phyloP scores from a whole-genome alignment of 495 filamentous ascomycete genomes.

The Hypoxylon lienhwacheense region DNA sequence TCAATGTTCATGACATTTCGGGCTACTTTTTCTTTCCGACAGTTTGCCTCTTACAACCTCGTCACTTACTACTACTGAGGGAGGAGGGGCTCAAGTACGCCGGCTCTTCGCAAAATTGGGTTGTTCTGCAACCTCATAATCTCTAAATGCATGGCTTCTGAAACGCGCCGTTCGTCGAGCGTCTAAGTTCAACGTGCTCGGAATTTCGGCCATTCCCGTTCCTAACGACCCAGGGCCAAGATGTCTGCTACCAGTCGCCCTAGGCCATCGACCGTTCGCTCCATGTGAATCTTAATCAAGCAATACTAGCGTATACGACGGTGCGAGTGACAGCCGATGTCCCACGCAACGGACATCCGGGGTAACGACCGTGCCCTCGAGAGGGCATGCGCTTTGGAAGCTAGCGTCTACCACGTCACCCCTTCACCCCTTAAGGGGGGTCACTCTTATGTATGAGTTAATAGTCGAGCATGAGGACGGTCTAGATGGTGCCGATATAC shows the following conservation, averaged over 20 bases:
- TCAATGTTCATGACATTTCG: too few species aligned
- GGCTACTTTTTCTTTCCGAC: too few species aligned
- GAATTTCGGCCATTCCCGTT: slow-evolving; percentile 1
- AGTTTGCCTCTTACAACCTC: too few species aligned
- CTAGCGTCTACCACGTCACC: slow-evolving; percentile 16
- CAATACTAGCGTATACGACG: not conserved
- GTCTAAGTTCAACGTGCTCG: slow-evolving; percentile 6
- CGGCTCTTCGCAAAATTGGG: not conserved
- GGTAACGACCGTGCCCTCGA: slow-evolving; percentile 11
- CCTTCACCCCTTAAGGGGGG: not conserved
- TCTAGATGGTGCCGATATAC: not conserved
- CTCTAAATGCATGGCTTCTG: slow-evolving; percentile 12
- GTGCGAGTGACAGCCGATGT: slow-evolving; percentile 9
- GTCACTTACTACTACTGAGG: too few species aligned
- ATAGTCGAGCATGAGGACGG: not conserved
- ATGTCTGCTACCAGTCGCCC: not conserved
- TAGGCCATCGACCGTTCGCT: not conserved
- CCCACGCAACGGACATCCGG: slow-evolving; percentile 21
- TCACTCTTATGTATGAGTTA: too few species aligned
- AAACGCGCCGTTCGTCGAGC: slow-evolving; percentile 11
- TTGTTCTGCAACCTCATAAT: slow-evolving; percentile 1
- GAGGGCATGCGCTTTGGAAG: slow-evolving; percentile 5
- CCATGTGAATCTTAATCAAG: not conserved
- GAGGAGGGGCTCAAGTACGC: not conserved
- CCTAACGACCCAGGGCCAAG: not conserved